Percentiles rank a stretch among this genome's conserved stretches.
Evolutionary conservation across 768 basidiomycete genomes (phyloP).

Genomic region (Trametes sanguinea): DNA sequence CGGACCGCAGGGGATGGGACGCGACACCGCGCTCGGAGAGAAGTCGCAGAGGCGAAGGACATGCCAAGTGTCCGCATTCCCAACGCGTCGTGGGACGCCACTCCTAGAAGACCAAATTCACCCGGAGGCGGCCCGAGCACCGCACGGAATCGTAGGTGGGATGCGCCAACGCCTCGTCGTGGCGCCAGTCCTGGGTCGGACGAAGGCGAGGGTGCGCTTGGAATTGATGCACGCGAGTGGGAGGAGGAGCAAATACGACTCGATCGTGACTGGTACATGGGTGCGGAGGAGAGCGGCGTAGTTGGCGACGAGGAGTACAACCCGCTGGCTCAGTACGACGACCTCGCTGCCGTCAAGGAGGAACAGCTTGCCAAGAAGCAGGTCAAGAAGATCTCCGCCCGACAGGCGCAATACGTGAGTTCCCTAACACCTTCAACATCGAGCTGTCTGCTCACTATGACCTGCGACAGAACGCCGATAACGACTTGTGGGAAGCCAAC

Average conservation of each 20-base stretch:
- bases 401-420: conserved; percentile 94
- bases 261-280: conserved; percentile 96
- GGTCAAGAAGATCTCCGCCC: conserved; percentile 86
- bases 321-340: conserved; percentile 91
- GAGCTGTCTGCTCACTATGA: conserved; percentile 23
- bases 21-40: conserved; percentile 64
- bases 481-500: conserved; percentile 98
- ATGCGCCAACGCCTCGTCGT: conserved; percentile 82
- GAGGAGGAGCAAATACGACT: conserved; percentile 92
- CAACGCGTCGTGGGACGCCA: conserved; percentile 93
- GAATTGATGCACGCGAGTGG: conserved; percentile 86
- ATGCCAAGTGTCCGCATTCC: conserved; percentile 88
- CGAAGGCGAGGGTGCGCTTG: conserved; percentile 42
- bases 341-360: conserved; percentile 66
- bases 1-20: conserved; percentile 45
- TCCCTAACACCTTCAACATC: too few species aligned
- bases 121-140: conserved; percentile 3
- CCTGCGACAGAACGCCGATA: conserved; percentile 82
- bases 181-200: conserved; percentile 72
- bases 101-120: conserved; percentile 55
- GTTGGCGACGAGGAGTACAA: conserved; percentile 92
- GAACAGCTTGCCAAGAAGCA: conserved; percentile 77
- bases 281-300: conserved; percentile 81
- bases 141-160: conserved; percentile 56
- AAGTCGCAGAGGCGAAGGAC: conserved; percentile 49